Evolutionary conservation across 768 basidiomycete genomes (phyloP), one percentile per base, ranked within the genome.

Genomic region (Trametes meyenii): DNA sequence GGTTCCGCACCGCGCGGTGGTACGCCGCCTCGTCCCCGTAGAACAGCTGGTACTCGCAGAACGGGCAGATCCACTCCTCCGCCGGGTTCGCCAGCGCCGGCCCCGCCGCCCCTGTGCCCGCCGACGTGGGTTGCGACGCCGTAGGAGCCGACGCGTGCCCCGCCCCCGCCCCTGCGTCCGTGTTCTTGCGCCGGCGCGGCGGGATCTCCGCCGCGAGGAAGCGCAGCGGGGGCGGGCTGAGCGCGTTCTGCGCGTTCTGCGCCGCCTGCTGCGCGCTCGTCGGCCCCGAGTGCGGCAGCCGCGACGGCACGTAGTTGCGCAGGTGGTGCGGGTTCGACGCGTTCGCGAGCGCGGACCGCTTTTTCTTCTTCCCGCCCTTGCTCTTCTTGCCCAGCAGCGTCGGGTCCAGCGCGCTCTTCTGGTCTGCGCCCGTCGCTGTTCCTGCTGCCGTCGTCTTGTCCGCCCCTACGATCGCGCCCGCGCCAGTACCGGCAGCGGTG

Each of bases 321-420:
- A 96, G 81, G 76, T 97, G 96, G 75, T 98, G 96, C 3, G 94
- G 95, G 71, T 98, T 97, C 54, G 92, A 90, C 46, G 93, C 94
- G 72, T 97, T 96, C 46, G 94, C 94, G 35, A 94, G 79, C 5
- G 89, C 89, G 50, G 89, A 89, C 50, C 94, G 84, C 77, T 97
- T 98, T 86, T 97, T 98, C 84, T 96, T 96, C 83, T 94, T 95
- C 50, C 73, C 69, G 62, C 67, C 69, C 61, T 74, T 68, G 50
- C 67, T 35, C 33, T 68, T 66, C 46, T 69, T 55, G 53, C 57
- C 55, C 33, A 51, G 36, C 65, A 67, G 38, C 33, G 14, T 24
- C 44, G 16, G 14, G 3, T 21, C 58, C 66, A 67, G 58, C 66
- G 65, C 44, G 44, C 23, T 33, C 33, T 26, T 35, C 33, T 24